Conservation (phyloP, 2,329 filamentous ascomycete species). For the Lasiodiplodia sp. region DNA sequence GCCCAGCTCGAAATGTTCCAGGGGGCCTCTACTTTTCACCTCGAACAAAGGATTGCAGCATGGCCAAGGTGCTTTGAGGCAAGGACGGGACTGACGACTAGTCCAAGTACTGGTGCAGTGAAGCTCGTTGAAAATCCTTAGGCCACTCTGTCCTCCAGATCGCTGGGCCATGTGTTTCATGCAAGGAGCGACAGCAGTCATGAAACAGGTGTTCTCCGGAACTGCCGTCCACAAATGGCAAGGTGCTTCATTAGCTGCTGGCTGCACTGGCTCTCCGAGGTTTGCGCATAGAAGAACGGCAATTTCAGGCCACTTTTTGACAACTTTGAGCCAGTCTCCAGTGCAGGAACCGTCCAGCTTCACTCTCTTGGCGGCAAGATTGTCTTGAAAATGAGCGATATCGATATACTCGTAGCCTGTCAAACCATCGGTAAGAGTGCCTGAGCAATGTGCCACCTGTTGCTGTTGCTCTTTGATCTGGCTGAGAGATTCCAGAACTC, state of each 20-base stretch:
- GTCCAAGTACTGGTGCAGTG: neutral
- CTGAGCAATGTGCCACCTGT: neutral
- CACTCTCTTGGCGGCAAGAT: neutral
- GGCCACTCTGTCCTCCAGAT: neutral
- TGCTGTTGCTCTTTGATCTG: conserved; percentile 10
- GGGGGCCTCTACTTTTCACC: neutral
- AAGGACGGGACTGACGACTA: neutral
- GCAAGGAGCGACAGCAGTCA: neutral
- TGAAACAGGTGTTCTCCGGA: neutral
- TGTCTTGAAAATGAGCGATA: neutral
- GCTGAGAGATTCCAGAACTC: neutral
- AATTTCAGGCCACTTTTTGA: conserved; percentile 1
- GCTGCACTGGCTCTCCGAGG: neutral
- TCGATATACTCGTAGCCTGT: neutral
- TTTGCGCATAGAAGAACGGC: neutral
- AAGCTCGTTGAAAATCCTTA: neutral
- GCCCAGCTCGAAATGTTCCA: neutral
- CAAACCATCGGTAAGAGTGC: neutral
- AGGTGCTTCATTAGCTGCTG: neutral
- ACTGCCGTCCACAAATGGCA: neutral
- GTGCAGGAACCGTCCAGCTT: neutral
- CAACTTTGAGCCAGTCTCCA: conserved; percentile 3
- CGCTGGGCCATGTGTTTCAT: neutral
- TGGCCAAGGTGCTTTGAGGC: neutral
- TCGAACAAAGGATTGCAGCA: conserved; percentile 2